A percentile compares a stretch with the other conserved stretches of the same genome.
Evolutionary conservation across 257 asterid species (phyloP).

Genomic region (Scutellaria barbata): DNA sequence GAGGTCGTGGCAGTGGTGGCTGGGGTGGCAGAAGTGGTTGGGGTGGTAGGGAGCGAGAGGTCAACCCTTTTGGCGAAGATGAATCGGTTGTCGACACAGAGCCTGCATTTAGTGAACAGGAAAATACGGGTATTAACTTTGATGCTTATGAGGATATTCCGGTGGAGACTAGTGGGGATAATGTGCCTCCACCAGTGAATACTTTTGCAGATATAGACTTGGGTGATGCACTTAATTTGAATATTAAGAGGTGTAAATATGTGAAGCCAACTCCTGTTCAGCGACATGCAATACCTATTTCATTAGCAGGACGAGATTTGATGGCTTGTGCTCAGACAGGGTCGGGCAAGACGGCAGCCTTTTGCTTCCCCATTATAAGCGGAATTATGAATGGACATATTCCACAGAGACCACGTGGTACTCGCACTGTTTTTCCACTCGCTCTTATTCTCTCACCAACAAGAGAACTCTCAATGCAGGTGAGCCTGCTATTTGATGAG

Average conservation of each 20-base stretch:
- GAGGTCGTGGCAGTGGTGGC: constrained; percentile 57
- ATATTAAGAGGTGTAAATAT: constrained; percentile 77
- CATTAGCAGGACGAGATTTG: constrained; percentile 73
- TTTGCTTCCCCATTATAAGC: constrained; percentile 81
- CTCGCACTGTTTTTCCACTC: constrained; percentile 72
- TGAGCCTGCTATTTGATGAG: constrained; percentile 24
- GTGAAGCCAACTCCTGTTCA: constrained; percentile 86
- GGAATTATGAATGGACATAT: constrained; percentile 66
- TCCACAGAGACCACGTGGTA: constrained; percentile 67
- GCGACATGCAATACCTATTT: constrained; percentile 75
- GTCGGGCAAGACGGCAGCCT: constrained; percentile 86
- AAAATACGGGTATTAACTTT: constrained; percentile 71
- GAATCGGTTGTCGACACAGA: constrained; percentile 53
- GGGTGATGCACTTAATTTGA: constrained; percentile 74
- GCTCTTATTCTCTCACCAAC: constrained; percentile 86
- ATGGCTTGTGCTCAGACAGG: constrained; percentile 95
- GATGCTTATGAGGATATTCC: constrained; percentile 91
- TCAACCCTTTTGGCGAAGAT: constrained; percentile 72
- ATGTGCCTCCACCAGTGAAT: constrained; percentile 76
- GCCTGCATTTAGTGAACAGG: constrained; percentile 51
- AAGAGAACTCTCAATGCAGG: constrained; percentile 85
- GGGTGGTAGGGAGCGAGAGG: constrained; percentile 64
- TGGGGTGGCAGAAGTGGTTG: constrained; percentile 42
- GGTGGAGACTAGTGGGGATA: constrained; percentile 78
- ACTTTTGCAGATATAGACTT: constrained; percentile 81